These are phyloP conservation scores for Xylariaceae sp. DNA, from an alignment of 2,329 filamentous ascomycete species.

Conservation along the genomic window DNA sequence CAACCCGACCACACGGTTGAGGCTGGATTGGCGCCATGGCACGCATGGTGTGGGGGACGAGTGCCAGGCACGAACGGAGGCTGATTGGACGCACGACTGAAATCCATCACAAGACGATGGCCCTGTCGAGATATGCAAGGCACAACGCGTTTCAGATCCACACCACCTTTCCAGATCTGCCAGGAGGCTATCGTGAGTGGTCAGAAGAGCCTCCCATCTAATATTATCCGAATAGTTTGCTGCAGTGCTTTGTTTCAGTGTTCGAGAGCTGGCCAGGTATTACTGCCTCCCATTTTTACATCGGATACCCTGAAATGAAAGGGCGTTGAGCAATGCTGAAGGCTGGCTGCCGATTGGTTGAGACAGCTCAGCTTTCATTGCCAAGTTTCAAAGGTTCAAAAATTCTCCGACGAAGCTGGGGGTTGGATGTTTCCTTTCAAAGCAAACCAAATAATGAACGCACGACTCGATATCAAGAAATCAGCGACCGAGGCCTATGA, in stretches of 20 bases:
- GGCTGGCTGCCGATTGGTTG: background rate
- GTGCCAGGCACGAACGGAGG: conserved; percentile 4
- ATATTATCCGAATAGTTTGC: conserved; percentile 5
- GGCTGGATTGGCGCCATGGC: background rate
- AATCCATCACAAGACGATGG: too few relatives aligned
- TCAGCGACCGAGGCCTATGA: too few relatives aligned
- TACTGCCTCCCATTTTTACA: too few relatives aligned
- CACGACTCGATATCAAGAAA: too few relatives aligned
- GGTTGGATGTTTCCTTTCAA: too few relatives aligned
- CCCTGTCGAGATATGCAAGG: conserved; percentile 12
- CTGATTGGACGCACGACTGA: too few relatives aligned
- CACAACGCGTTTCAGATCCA: conserved; percentile 3
- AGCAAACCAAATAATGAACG: too few relatives aligned
- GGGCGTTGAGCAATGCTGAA: background rate
- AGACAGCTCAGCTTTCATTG: too few relatives aligned
- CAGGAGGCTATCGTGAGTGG: conserved; percentile 13
- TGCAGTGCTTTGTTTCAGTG: conserved; percentile 4
- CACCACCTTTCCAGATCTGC: conserved; percentile 10
- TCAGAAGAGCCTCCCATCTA: conserved; percentile 5
- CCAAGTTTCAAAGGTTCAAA: too few relatives aligned
- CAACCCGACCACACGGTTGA: background rate
- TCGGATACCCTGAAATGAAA: background rate
- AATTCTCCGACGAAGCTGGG: too few relatives aligned
- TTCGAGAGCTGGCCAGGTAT: background rate
- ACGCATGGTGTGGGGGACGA: conserved; percentile 3